A percentile compares a stretch with the other conserved stretches of the same genome.
These are phyloP conservation scores for Annulohypoxylon bovei DNA, from an alignment of 495 filamentous ascomycete genomes.

Conservation along the genomic window DNA sequence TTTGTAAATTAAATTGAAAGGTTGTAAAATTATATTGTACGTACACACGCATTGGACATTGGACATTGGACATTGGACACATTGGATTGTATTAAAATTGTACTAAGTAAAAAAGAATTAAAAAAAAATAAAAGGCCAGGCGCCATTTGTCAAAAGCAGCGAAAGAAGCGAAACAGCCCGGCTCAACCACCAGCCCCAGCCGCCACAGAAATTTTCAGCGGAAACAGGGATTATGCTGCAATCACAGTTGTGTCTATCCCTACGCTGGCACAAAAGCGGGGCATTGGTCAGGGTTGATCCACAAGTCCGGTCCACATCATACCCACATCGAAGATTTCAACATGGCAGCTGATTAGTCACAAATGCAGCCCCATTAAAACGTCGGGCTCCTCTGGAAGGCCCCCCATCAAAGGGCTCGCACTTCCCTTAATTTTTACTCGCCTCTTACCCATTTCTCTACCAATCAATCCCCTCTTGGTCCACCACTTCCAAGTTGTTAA, in stretches of 20 bases:
- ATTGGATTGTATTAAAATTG: no score
- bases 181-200: constrained; percentile 36
- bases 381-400: constrained; percentile 38
- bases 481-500: constrained; percentile 41
- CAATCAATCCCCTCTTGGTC: constrained; percentile 51
- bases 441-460: constrained; percentile 45
- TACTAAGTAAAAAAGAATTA: background rate
- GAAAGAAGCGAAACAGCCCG: constrained; percentile 10
- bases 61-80: background rate
- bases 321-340: constrained; percentile 46
- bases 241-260: constrained; percentile 30
- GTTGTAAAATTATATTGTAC: background rate
- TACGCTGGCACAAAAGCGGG: constrained; percentile 37
- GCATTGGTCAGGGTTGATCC: background rate
- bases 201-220: constrained; percentile 36
- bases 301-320: background rate
- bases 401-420: constrained; percentile 25
- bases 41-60: background rate
- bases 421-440: constrained; percentile 47
- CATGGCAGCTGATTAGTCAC: constrained; percentile 50
- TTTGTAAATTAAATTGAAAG: background rate
- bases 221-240: constrained; percentile 16
- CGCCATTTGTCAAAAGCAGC: constrained; percentile 12
- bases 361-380: constrained; percentile 48
- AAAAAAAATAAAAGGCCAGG: background rate